Percentiles rank a stretch among this genome's conserved stretches.
These are phyloP conservation scores for Penicillium manginii DNA, from an alignment of 495 filamentous ascomycete species.

Conservation along the genomic window DNA sequence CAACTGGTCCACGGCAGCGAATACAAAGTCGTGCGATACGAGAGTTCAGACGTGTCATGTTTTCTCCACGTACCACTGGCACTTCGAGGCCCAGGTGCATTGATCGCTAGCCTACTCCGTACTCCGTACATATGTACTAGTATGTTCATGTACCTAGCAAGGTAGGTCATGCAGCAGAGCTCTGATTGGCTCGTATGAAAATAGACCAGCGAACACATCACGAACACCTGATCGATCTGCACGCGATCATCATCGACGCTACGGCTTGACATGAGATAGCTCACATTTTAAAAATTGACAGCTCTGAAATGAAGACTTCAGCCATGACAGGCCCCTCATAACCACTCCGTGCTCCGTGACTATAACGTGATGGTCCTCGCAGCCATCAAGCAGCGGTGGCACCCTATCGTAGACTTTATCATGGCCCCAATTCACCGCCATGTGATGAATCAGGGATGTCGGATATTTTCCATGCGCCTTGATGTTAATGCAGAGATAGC, in stretches of 20 bases:
- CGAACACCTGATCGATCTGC: slow-evolving; percentile 24
- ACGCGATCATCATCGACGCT: slow-evolving; percentile 16
- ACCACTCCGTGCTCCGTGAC: background rate
- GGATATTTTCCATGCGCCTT: slow-evolving; percentile 3
- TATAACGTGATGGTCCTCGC: background rate
- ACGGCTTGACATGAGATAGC: slow-evolving; percentile 31
- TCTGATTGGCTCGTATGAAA: slow-evolving; percentile 8
- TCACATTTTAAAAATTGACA: slow-evolving; percentile 28
- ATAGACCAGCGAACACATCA: slow-evolving; percentile 6
- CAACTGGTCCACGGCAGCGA: background rate
- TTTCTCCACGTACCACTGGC: slow-evolving; percentile 14
- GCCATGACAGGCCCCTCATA: background rate
- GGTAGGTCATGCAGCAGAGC: background rate
- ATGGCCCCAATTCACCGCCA: slow-evolving; percentile 27
- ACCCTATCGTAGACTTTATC: slow-evolving; percentile 15
- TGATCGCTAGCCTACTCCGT: background rate
- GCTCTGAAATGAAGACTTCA: slow-evolving; percentile 10
- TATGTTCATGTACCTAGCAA: background rate
- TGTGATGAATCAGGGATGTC: slow-evolving; percentile 25
- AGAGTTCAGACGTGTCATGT: slow-evolving; percentile 15
- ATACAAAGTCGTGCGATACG: background rate
- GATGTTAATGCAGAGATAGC: background rate
- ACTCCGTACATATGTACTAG: background rate
- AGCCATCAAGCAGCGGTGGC: slow-evolving; percentile 9
- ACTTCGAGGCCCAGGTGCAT: background rate